Evolutionary conservation across 352 stramenopile species (phyloP).

Genomic region (Phytophthora niederhauseri): DNA sequence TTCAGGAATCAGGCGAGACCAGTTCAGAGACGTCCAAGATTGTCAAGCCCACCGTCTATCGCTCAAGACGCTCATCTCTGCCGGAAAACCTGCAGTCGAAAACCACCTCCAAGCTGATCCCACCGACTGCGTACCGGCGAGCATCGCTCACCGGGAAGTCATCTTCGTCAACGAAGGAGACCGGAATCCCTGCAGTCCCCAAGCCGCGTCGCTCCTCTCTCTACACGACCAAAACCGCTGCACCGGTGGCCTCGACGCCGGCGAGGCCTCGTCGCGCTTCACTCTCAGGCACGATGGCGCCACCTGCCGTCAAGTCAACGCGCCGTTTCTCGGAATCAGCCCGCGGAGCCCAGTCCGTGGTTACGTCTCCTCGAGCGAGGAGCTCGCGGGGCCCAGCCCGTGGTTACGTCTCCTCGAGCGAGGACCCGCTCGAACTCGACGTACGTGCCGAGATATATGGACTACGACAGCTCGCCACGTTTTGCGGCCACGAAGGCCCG

Average conservation of each 20-base stretch:
- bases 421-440: slow-evolving; percentile 19
- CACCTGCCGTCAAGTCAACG: slow-evolving; percentile 4
- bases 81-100: slow-evolving; percentile 9
- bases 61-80: slow-evolving; percentile 22
- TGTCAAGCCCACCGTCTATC: slow-evolving; percentile 10
- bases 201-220: slow-evolving; percentile 16
- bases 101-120: slow-evolving; percentile 20
- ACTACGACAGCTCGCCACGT: slow-evolving; percentile 44
- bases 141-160: slow-evolving; percentile 11
- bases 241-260: neutral
- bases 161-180: slow-evolving; percentile 7
- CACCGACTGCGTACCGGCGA: slow-evolving; percentile 12
- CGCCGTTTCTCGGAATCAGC: slow-evolving; percentile 20
- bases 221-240: slow-evolving; percentile 2
- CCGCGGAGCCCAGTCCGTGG: neutral
- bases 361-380: no score
- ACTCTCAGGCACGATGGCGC: slow-evolving; percentile 1
- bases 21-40: slow-evolving; percentile 12
- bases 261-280: slow-evolving; percentile 22
- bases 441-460: slow-evolving; percentile 36
- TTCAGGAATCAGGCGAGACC: slow-evolving; percentile 19
- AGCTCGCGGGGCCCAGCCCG: neutral
- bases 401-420: slow-evolving; percentile 13
- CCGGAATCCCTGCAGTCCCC: neutral
- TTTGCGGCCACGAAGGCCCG: slow-evolving; percentile 41